Base-by-base conservation (phyloP, 129 eudicot species). In the Centaurea solstitialis region DNA sequence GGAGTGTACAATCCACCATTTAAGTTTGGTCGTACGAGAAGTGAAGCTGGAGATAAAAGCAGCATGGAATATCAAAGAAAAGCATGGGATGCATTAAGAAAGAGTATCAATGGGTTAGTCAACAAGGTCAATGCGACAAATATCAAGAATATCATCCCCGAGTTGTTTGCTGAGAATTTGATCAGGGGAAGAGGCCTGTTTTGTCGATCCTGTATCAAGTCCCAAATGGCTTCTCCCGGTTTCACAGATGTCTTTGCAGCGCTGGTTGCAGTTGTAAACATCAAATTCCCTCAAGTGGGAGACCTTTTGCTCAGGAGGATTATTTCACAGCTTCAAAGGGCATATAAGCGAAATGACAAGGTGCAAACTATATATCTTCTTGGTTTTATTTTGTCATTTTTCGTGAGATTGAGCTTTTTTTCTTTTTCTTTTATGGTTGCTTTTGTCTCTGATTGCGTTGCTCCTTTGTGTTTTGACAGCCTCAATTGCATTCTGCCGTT, bases 201-300 rank as follows among this genome's bases (percentile, higher is more conserved):
- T 67, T 95, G 99, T 78, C 89, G 97, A 15, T 93, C 99, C 4
- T 95, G 99, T 83, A 91, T 95, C 90, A 95, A 95, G 90, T 90
- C 98, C 8, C 99, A 95, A 70, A 91, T 93, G 99, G 99, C 98
- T 10, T 95, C 97, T 70, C 98, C 99, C 2, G 93, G 92, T 8
- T 95, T 95, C 73, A 95, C 98, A 2, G 98, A 93, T 20, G 98
- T 95, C 4, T 92, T 95, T 91, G 97, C 99, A 65, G 97, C 99
- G 4, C 79, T 95, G 38, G 97, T 91, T 87, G 93, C 97, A 75
- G 97, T 95, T 73, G 99, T 93, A 7, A 95, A 95, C 66, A 91
- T 95, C 7, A 95, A 95, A 70, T 93, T 95, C 21, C 99, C 99
- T 4, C 92, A 95, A 78, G 86, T 95, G 20, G 99, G 99, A 9